Evolutionary conservation across 805 yeast species (phyloP), one percentile per base, ranked within the genome.

Genomic region (Candida anglica): DNA sequence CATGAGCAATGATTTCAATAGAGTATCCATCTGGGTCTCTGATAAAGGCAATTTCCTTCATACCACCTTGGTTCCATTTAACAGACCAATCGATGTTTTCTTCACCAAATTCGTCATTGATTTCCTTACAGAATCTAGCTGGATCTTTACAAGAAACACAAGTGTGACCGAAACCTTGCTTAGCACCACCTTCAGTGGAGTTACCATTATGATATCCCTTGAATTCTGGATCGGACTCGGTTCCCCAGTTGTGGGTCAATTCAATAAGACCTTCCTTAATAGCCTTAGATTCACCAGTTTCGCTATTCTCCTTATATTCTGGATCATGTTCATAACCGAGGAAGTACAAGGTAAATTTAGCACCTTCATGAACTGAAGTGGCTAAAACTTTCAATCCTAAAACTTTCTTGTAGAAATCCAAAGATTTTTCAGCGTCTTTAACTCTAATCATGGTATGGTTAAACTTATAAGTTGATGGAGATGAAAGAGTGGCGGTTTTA

Each of bases 381-480:
- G 79, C 69, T 30, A 81, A 61, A 29, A 91, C 52, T 46, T 81
- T 77, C 86, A 93, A 75, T 15, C 98, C 98, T 32, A 93, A 68
- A 11, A 78, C 79, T 28, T 82, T 78, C 36, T 71, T 70, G 67
- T 93, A 93, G 57, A 93, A 93, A 19, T 75, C 76, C 39, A 93
- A 63, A 3, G 96, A 80, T 42, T 70, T 73, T 29, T 66, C 63
- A 8, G 93, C 87, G 61, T 93, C 97, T 60, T 81, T 86, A 34
- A 93, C 84, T 50, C 98, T 78, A 45, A 91, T 75, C 98, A 93
- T 91, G 5, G 93, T 66, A 61, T 91, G 97, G 64, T 91, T 89
- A 60, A 91, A 75, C 41, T 72, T 66, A 53, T 73, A 71, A 13
- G 70, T 58, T 5, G 58, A 33, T 2, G 42, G 32, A 38, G 68